These are phyloP conservation scores for Pseudovirgaria hyperparasitica DNA, from an alignment of 2,329 filamentous ascomycete genomes.

Conservation along the genomic window DNA sequence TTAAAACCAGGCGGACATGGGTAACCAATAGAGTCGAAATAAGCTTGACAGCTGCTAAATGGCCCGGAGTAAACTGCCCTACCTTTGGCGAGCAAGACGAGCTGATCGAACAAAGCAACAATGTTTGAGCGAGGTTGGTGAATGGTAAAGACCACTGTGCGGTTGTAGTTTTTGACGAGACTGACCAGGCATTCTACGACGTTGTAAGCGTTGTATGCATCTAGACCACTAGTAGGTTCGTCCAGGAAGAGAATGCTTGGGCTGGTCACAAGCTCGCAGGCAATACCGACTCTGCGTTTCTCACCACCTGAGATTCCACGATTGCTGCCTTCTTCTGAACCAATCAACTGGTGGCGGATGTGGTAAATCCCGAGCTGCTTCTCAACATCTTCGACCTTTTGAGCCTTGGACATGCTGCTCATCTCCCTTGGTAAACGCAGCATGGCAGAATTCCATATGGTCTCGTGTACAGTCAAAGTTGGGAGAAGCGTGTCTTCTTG, in stretches of 20 bases:
- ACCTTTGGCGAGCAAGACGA: slow-evolving; percentile 83
- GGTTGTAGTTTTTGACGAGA: slow-evolving; percentile 88
- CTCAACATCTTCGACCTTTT: slow-evolving; percentile 84
- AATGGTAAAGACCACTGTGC: slow-evolving; percentile 96
- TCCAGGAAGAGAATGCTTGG: slow-evolving; percentile 95
- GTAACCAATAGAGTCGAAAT: slow-evolving; percentile 88
- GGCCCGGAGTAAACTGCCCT: slow-evolving; percentile 88
- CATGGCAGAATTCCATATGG: slow-evolving; percentile 85
- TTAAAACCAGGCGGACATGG: slow-evolving; percentile 94
- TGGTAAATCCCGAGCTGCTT: slow-evolving; percentile 89
- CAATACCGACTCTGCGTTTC: slow-evolving; percentile 90
- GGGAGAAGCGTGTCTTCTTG: slow-evolving; percentile 96
- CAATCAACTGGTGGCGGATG: slow-evolving; percentile 90
- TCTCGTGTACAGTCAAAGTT: slow-evolving; percentile 94
- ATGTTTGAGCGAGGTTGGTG: slow-evolving; percentile 98
- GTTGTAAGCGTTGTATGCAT: slow-evolving; percentile 96
- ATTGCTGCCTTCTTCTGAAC: slow-evolving; percentile 86
- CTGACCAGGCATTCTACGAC: slow-evolving; percentile 93
- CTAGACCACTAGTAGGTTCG: slow-evolving; percentile 89
- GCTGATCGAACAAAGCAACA: slow-evolving; percentile 86
- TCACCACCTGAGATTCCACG: slow-evolving; percentile 95
- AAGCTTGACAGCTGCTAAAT: slow-evolving; percentile 75
- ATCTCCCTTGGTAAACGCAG: slow-evolving; percentile 87
- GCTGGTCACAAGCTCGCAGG: slow-evolving; percentile 93
- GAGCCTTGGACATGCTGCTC: slow-evolving; percentile 76